These are phyloP conservation scores for Tetrahymena malaccensis DNA, from an alignment of 73 alveolate genomes.

Conservation along the genomic window DNA sequence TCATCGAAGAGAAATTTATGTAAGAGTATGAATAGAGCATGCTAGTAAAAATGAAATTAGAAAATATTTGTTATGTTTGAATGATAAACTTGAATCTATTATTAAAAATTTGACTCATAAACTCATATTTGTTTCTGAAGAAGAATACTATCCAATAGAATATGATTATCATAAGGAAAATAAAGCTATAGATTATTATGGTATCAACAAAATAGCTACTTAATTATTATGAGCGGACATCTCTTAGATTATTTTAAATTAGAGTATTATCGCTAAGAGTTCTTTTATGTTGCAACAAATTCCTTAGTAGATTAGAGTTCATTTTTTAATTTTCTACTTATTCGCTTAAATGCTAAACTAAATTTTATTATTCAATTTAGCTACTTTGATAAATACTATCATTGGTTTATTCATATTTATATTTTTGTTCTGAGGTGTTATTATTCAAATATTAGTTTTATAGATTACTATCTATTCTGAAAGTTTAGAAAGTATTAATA, in stretches of 20 bases:
- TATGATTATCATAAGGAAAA: neutral
- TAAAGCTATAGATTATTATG: neutral
- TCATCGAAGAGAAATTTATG: neutral
- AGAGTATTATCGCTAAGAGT: neutral
- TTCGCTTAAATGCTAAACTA: too few species aligned
- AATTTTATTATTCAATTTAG: too few species aligned
- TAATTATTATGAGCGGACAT: neutral
- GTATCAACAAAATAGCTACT: neutral
- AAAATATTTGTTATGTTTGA: neutral
- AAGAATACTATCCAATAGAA: neutral
- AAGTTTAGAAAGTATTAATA: too few species aligned
- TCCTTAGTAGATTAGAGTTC: too few species aligned
- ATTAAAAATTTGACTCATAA: neutral
- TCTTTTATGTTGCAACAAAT: neutral
- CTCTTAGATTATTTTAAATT: neutral
- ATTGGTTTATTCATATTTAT: too few species aligned
- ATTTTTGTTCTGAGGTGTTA: neutral
- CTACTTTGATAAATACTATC: too few species aligned
- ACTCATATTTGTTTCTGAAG: neutral
- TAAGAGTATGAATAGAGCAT: neutral
- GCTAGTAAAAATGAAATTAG: neutral
- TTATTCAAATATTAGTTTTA: too few species aligned
- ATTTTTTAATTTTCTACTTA: too few species aligned
- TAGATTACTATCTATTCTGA: too few species aligned
- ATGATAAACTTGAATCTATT: neutral